phyloP scores from a whole-genome alignment of 768 basidiomycete genomes.

The Kwoniella dendrophila region DNA sequence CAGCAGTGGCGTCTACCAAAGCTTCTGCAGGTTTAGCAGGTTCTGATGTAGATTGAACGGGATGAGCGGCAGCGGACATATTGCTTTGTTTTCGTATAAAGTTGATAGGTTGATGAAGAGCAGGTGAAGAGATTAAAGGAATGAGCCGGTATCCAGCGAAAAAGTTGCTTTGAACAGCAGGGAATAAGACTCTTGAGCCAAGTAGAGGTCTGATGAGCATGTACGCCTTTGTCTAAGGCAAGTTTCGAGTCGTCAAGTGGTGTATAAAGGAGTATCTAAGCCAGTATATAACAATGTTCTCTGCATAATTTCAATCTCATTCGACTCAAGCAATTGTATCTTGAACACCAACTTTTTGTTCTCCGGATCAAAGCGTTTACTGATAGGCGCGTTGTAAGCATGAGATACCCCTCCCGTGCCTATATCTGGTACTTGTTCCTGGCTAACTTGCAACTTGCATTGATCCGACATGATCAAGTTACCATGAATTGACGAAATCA shows the following conservation, averaged over 20 bases:
- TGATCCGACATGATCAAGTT: too few species aligned
- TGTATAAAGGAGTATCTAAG: not conserved
- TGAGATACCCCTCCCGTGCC: not conserved
- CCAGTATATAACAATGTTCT: too few species aligned
- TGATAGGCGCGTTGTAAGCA: not conserved
- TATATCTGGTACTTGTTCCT: too few species aligned
- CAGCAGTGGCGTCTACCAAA: constrained; percentile 30
- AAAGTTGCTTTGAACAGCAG: not conserved
- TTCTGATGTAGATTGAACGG: constrained; percentile 48
- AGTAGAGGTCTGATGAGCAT: constrained; percentile 21
- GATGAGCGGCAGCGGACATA: constrained; percentile 54
- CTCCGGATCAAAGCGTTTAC: constrained; percentile 4
- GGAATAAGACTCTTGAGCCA: not conserved
- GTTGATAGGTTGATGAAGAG: not conserved
- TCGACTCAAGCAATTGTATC: not conserved
- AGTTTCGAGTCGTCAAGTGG: not conserved
- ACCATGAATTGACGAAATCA: too few species aligned
- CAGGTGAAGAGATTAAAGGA: not conserved
- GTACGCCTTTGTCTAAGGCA: constrained; percentile 16
- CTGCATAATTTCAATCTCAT: too few species aligned
- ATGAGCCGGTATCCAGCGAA: constrained; percentile 6
- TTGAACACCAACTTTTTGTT: not conserved
- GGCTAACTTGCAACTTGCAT: too few species aligned
- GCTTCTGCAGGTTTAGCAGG: constrained; percentile 41
- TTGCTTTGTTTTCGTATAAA: constrained; percentile 10